Base-by-base conservation (phyloP, 2,329 filamentous ascomycete genomes). In the Trichoderma sp. region DNA sequence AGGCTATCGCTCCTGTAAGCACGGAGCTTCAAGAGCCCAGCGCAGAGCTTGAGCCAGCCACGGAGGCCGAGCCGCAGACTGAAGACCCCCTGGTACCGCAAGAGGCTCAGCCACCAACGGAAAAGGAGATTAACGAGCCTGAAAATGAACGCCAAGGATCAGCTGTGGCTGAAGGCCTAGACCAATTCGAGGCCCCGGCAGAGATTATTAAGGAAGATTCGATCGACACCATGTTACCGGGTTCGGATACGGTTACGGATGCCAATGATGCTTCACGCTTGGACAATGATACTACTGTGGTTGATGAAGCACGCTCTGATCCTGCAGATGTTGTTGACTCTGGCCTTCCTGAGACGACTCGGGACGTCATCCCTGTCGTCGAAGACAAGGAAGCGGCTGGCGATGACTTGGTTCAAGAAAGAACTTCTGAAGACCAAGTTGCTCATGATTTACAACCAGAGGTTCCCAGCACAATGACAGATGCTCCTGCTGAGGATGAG, bases 1-100 rank as follows among this genome's bases (percentile, higher is more conserved):
- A 45, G 59, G 53, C 76, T 53, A 29, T 71, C 38, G 29, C 72
- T 33, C 60, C 68, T n/a, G 74, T 63, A 31, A 64, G 31, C 41
- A 62, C 65, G n/a, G 56, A 21, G 29, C 53, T 18, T 27, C 24
- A 69, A 59, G 66, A 31, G 31, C 27, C 60, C 18, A 50, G 50
- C 33, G 24, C 24, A n/a, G 60, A 66, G 8, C 1, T 53, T 16
- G 60, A 62, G 4, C 67, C 33, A 21, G 60, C 66, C 24, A 16
- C 27, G 18, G 60, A 71, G 16, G 38, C 33, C 33, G 35, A 71
- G 56, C 29, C 5, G 7, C 41, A 38, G 35, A n/a, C 24, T 12
- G 62, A 33, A 53, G 60, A 62, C 2, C 59, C 60, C 5, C 14
- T 56, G 31, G 31, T 18, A 31, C 18, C 41, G 21, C 24, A 31